These are phyloP conservation scores for Penicillium rolfsii DNA, from an alignment of 2,329 filamentous ascomycete genomes.

Conservation along the genomic window DNA sequence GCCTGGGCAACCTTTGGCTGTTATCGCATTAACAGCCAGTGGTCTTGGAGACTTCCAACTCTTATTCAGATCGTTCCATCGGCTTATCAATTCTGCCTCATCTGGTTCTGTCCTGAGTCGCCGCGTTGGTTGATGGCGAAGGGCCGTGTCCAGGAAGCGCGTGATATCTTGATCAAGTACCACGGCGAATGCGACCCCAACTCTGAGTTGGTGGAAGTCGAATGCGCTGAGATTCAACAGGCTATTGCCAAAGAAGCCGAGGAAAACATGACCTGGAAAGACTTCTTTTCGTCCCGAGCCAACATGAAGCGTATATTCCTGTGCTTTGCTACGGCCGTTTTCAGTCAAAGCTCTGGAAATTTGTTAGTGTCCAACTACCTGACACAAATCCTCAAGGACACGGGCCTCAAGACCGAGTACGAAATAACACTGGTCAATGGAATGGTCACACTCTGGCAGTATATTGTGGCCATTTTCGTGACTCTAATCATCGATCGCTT, in stretches of 20 bases:
- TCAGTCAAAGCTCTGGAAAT: slow-evolving; percentile 50
- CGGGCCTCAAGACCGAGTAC: slow-evolving; percentile 42
- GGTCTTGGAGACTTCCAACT: slow-evolving; percentile 59
- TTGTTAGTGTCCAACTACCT: slow-evolving; percentile 51
- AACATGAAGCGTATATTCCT: slow-evolving; percentile 49
- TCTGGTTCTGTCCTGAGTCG: slow-evolving; percentile 61
- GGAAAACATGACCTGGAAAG: slow-evolving; percentile 49
- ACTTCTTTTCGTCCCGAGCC: slow-evolving; percentile 45
- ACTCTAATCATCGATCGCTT: slow-evolving; percentile 42
- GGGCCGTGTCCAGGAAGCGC: slow-evolving; percentile 56
- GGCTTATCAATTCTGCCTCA: slow-evolving; percentile 46
- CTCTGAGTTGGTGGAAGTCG: slow-evolving; percentile 52
- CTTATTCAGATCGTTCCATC: slow-evolving; percentile 56
- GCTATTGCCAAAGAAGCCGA: slow-evolving; percentile 52
- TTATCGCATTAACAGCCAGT: slow-evolving; percentile 36
- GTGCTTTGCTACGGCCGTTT: slow-evolving; percentile 47
- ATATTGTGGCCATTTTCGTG: slow-evolving; percentile 46
- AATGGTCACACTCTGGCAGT: slow-evolving; percentile 47
- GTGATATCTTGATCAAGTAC: slow-evolving; percentile 55
- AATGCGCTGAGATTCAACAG: slow-evolving; percentile 56
- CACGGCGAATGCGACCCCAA: slow-evolving; percentile 54
- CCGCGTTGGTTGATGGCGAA: slow-evolving; percentile 62
- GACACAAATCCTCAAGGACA: slow-evolving; percentile 43
- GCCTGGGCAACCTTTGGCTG: slow-evolving; percentile 45
- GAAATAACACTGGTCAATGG: slow-evolving; percentile 48